These are phyloP conservation scores for Radiomyces spectabilis DNA, from an alignment of 192 early-diverging fungal genomes.

Conservation along the genomic window DNA sequence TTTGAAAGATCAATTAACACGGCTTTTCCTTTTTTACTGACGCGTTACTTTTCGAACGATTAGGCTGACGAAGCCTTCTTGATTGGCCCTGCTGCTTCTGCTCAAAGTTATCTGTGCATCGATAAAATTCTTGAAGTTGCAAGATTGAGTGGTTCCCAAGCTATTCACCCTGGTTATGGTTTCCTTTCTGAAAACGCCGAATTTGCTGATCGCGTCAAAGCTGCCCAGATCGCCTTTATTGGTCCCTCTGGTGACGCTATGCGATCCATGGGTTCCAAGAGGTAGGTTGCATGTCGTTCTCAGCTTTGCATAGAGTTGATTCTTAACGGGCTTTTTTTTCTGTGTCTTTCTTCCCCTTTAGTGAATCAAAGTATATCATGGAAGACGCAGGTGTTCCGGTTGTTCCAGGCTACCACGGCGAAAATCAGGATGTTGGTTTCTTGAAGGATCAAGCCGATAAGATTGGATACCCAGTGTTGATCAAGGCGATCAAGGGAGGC, in stretches of 20 bases:
- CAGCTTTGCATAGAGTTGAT: too few relatives aligned
- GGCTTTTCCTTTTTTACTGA: not conserved
- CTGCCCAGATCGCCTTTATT: slow-evolving; percentile 73
- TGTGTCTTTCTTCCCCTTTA: slow-evolving; percentile 9
- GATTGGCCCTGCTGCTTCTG: slow-evolving; percentile 77
- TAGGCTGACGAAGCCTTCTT: slow-evolving; percentile 90
- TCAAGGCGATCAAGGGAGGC: slow-evolving; percentile 96
- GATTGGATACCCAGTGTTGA: slow-evolving; percentile 94
- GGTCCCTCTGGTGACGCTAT: slow-evolving; percentile 87
- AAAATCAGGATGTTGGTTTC: slow-evolving; percentile 67
- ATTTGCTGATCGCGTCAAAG: slow-evolving; percentile 72
- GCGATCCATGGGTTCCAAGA: slow-evolving; percentile 89
- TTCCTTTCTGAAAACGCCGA: slow-evolving; percentile 90
- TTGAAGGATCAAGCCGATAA: slow-evolving; percentile 64
- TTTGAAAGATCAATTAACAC: not conserved
- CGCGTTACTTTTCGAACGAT: not conserved
- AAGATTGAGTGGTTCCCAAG: slow-evolving; percentile 69
- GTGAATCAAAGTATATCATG: slow-evolving; percentile 91
- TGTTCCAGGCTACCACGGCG: slow-evolving; percentile 93
- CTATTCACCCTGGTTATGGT: slow-evolving; percentile 96
- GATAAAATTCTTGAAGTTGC: slow-evolving; percentile 80
- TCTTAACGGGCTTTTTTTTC: too few relatives aligned
- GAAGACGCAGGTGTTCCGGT: slow-evolving; percentile 80
- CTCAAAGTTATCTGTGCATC: slow-evolving; percentile 76
- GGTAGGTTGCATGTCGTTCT: slow-evolving; percentile 17